Conservation (phyloP, 2,329 filamentous ascomycete genomes). For the Setomelanomma holmii region DNA sequence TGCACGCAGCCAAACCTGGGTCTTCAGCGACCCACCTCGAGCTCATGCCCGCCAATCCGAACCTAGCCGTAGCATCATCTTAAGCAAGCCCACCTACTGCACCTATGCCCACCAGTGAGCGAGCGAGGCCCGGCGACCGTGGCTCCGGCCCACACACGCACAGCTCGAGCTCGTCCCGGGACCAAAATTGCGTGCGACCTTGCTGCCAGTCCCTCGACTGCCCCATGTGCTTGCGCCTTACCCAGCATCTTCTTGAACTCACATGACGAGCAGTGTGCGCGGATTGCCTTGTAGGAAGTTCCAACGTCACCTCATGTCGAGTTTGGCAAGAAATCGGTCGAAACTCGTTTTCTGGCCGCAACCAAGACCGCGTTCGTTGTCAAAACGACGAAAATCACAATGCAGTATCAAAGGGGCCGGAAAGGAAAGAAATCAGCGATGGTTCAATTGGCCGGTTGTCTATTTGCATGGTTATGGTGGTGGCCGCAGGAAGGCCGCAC, state of each 20-base stretch:
- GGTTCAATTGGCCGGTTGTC: slow-evolving; percentile 38
- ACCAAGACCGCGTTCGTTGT: slow-evolving; percentile 15
- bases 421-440: slow-evolving; percentile 28
- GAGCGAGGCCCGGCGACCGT: slow-evolving; percentile 36
- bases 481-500: slow-evolving; percentile 35
- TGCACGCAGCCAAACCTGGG: slow-evolving; percentile 31
- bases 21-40: slow-evolving; percentile 30
- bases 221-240: slow-evolving; percentile 43
- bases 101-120: slow-evolving; percentile 21
- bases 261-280: slow-evolving; percentile 48
- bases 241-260: slow-evolving; percentile 49
- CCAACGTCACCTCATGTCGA: slow-evolving; percentile 45
- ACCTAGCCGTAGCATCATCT: slow-evolving; percentile 18
- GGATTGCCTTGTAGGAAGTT: slow-evolving; percentile 49
- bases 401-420: slow-evolving; percentile 21
- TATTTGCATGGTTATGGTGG: slow-evolving; percentile 36
- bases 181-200: slow-evolving; percentile 50
- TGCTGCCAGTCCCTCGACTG: slow-evolving; percentile 36
- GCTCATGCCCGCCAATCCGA: slow-evolving; percentile 32
- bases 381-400: slow-evolving; percentile 24
- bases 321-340: slow-evolving; percentile 12
- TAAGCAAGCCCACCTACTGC: slow-evolving; percentile 13
- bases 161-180: slow-evolving; percentile 45
- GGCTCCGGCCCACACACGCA: slow-evolving; percentile 45
- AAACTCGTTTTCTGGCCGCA: background rate